phyloP scores from a whole-genome alignment of 805 yeast species.

The Zygoascus bituminiphila region DNA sequence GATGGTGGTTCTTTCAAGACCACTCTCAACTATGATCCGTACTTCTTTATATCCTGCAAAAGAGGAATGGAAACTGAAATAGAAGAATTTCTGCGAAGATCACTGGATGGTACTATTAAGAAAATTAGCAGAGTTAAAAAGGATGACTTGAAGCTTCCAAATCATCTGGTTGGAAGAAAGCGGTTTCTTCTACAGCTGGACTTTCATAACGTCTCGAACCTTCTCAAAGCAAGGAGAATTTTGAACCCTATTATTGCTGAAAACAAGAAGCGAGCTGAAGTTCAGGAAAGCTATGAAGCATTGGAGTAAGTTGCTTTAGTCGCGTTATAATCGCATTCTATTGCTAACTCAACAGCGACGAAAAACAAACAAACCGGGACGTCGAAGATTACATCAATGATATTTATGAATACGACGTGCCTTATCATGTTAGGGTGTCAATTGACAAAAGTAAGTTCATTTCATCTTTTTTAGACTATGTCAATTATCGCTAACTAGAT shows the following conservation, averaged over 20 bases:
- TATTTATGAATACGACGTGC: constrained; percentile 90
- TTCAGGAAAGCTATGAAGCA: constrained; percentile 57
- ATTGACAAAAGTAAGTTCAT: constrained; percentile 51
- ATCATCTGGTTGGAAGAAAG: constrained; percentile 75
- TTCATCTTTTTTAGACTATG: not conserved
- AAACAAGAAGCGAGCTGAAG: constrained; percentile 53
- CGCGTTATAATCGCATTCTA: not conserved
- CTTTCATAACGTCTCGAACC: constrained; percentile 68
- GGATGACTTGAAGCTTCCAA: constrained; percentile 76
- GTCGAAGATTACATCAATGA: constrained; percentile 62
- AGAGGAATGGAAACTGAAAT: constrained; percentile 58
- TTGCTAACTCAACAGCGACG: not conserved
- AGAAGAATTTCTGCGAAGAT: constrained; percentile 71
- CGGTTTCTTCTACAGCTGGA: constrained; percentile 56
- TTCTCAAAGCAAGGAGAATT: constrained; percentile 63
- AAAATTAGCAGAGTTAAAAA: constrained; percentile 46
- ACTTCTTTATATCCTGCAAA: constrained; percentile 64
- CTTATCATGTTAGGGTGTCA: constrained; percentile 93
- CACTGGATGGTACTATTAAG: constrained; percentile 58
- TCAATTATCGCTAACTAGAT: not conserved
- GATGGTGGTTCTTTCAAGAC: constrained; percentile 95
- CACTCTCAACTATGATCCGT: constrained; percentile 77
- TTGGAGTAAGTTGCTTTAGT: constrained; percentile 1
- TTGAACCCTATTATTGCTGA: constrained; percentile 62
- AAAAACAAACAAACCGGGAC: constrained; percentile 30